phyloP scores from a whole-genome alignment of 768 basidiomycete species.

The Cystobasidium onofrii region DNA sequence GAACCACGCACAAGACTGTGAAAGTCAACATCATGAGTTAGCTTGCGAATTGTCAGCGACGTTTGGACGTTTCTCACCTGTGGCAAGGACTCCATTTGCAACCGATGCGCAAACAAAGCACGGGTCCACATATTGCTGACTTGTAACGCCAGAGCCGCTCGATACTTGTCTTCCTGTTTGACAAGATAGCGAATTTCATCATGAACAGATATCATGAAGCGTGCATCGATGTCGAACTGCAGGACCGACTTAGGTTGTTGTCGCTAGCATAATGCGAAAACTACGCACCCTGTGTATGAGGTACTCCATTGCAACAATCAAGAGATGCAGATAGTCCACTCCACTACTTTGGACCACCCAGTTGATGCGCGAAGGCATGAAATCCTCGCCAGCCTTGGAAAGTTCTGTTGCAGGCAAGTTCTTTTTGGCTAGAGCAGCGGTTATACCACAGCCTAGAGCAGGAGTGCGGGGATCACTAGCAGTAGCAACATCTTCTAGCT shows the following conservation, averaged over 20 bases:
- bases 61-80: conserved; percentile 54
- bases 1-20: conserved; percentile 67
- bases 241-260: not conserved
- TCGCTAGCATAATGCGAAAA: no score
- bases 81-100: conserved; percentile 94
- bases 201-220: conserved; percentile 93
- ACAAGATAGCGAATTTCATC: conserved; percentile 94
- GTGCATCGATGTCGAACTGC: conserved; percentile 73
- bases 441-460: conserved; percentile 86
- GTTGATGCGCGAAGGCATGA: conserved; percentile 93
- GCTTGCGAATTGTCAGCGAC: no score
- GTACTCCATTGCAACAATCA: conserved; percentile 90
- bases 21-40: no score
- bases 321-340: conserved; percentile 92
- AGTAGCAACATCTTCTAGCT: conserved; percentile 85
- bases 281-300: conserved; percentile 51
- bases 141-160: conserved; percentile 84
- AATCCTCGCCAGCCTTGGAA: conserved; percentile 58
- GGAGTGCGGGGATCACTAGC: conserved; percentile 82
- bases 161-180: conserved; percentile 75
- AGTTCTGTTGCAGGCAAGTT: conserved; percentile 58
- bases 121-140: conserved; percentile 95
- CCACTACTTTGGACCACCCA: conserved; percentile 99
- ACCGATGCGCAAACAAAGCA: conserved; percentile 73
- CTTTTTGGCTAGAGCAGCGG: conserved; percentile 81